Percentiles rank a stretch among this genome's conserved stretches.
Conservation (phyloP, 1,284 basidiomycete genomes). For the Gymnopus androsaceus region DNA sequence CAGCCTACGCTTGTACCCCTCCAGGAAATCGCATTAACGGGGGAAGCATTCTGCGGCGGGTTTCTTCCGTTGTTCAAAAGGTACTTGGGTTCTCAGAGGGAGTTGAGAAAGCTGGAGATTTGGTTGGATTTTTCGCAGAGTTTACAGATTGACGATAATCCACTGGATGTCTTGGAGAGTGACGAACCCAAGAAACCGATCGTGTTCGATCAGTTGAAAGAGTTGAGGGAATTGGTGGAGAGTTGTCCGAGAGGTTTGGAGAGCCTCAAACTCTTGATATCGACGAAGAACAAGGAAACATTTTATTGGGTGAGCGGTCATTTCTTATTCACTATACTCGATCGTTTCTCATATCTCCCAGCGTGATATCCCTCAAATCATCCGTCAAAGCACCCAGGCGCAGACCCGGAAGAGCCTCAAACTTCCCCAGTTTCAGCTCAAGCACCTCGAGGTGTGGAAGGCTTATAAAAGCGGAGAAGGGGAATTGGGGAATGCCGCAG, state of each 20-base stretch:
- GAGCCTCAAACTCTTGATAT: constrained; percentile 10
- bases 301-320: constrained; percentile 1
- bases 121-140: constrained; percentile 15
- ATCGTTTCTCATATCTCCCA: background rate
- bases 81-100: background rate
- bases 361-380: background rate
- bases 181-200: background rate
- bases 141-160: background rate
- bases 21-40: constrained; percentile 5
- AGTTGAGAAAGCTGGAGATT: constrained; percentile 4
- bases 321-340: background rate
- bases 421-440: background rate
- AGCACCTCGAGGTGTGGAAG: background rate
- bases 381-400: too few relatives aligned
- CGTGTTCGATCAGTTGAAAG: background rate
- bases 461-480: background rate
- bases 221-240: constrained; percentile 1
- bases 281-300: constrained; percentile 15
- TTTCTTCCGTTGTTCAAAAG: background rate
- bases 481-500: background rate
- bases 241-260: constrained; percentile 4
- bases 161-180: background rate
- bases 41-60: background rate
- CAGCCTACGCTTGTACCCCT: too few relatives aligned
- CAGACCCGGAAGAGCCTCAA: background rate